These are phyloP conservation scores for Dioscorea alata DNA, from an alignment of 106 monocot genomes.

Conservation along the genomic window DNA sequence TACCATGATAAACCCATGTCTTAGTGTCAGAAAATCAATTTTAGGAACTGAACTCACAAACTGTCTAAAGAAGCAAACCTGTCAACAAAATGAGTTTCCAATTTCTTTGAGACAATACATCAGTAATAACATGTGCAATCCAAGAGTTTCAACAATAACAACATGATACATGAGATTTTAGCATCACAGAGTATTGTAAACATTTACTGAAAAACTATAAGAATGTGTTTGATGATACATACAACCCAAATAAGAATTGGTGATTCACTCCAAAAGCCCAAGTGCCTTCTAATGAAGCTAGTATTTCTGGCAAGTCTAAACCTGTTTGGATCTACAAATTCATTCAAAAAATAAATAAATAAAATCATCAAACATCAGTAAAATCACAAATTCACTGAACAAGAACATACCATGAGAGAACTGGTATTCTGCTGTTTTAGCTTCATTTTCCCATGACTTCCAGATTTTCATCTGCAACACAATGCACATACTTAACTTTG, in stretches of 20 bases:
- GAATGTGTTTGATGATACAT: background rate
- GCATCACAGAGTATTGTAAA: no score
- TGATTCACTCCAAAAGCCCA: conserved; percentile 25
- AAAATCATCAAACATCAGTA: background rate
- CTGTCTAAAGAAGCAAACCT: conserved; percentile 28
- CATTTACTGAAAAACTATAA: background rate
- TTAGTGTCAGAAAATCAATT: conserved; percentile 22
- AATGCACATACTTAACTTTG: background rate
- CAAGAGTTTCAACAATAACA: background rate
- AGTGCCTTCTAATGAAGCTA: conserved; percentile 18
- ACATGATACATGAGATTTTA: no score
- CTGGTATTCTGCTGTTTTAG: conserved; percentile 24
- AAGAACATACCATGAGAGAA: conserved; percentile 15
- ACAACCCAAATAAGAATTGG: conserved; percentile 27
- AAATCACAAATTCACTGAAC: background rate
- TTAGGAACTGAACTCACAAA: conserved; percentile 20
- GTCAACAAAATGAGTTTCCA: background rate
- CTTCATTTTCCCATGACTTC: conserved; percentile 21
- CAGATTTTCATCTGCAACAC: conserved; percentile 16
- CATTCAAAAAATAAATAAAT: background rate
- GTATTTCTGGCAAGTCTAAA: conserved; percentile 24
- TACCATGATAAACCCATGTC: conserved; percentile 35
- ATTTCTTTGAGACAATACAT: background rate
- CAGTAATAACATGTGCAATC: background rate
- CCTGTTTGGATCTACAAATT: conserved; percentile 20